Base-by-base conservation (phyloP, 2,329 filamentous ascomycete species). In the Hypoxylon rubiginosum region DNA sequence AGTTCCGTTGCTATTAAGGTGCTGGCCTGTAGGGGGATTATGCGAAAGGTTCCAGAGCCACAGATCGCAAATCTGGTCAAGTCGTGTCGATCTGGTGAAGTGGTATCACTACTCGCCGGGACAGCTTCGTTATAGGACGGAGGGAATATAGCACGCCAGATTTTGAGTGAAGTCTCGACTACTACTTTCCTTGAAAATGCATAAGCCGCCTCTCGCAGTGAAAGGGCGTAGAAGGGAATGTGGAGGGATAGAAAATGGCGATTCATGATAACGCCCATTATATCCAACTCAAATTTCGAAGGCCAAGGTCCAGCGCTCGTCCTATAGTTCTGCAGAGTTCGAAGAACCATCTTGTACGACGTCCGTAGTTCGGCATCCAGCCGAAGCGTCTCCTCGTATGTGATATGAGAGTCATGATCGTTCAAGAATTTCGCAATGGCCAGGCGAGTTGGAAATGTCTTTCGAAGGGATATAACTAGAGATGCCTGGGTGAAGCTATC, bases 211-310 rank as follows among this genome's bases (percentile, higher is more conserved):
- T 84, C 76, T 0, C 76, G 70, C 3, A 81, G 73, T 0, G 82
- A 77, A 0, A 76, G 71, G 0, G 72, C 73, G 53, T 83, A 82
- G 72, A 81, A 88, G 0, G 84, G 84, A 2, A 83, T 77, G 69
- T 91, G 88, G 0, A 91, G 80, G 0, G 82, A 79, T 4, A 85
- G 78, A 5, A 89, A 72, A 68, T 86, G 87, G 6, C 85, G 84
- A 36, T 84, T 81, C 68, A 87, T 80, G 19, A 86, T 73, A 43
- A 86, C 79, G 26, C 86, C 82, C 10, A 85, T 73, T 0, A 83
- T 69, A 3, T 80, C 79, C 3, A 82, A 69, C n/a, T 81, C 79
- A 53, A 83, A 83, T 0, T 70, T 66, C 0, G 79, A 74, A 0
- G 74, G 74, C 0, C 69, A 59, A 1, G 6, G 13, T 8, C 67